Base-by-base conservation (phyloP, 2,329 filamentous ascomycete species). In the Xylogone sp. region DNA sequence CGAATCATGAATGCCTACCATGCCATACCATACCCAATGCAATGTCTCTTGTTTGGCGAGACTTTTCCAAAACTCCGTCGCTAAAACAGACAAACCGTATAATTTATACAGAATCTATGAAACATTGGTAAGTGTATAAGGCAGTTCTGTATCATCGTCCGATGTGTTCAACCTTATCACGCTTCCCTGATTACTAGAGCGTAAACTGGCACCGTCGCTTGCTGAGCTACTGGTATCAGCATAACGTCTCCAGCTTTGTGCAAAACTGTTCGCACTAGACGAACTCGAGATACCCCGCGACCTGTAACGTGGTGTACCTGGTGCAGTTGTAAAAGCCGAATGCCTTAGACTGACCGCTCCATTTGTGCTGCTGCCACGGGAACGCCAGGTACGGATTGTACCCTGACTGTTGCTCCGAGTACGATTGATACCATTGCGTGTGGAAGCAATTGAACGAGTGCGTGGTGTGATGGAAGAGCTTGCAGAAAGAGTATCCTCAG, bases 381-480 rank as follows among this genome's bases (percentile, higher is more conserved):
- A 59, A 12, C 50, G 58, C n/a, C 55, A 52, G 8, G 63, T 65
- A n/a, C 52, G 60, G 19, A 65, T 57, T 9, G 64, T 67, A 2
- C 61, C 62, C 49, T 62, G 57, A 29, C 63, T 66, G 27, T 53
- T 53, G 43, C 57, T 62, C n/a, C 34, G 10, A 13, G 6, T 16
- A 3, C 44, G 56, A n/a, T 53, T 62, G 27, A 46, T 57, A 13
- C 42, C 47, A 43, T 57, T 63, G 22, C 48, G 50, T 16, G 53
- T 53, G 2, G 62, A 64, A 18, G 48, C 54, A 2, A 62, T 43
- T n/a, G 64, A 67, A 4, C 58, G 55, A 50, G 59, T 64, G 10
- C 59, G 58, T 39, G 53, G 53, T 8, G 60, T 62, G 1, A 50
- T 39, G 5, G 53, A 48, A 19, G 48, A 56, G 19, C 45, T 50